A percentile compares a stretch with the other conserved stretches of the same genome.
Conservation (phyloP, 2,329 filamentous ascomycete species). For the Thielaviopsis ethacetica region DNA sequence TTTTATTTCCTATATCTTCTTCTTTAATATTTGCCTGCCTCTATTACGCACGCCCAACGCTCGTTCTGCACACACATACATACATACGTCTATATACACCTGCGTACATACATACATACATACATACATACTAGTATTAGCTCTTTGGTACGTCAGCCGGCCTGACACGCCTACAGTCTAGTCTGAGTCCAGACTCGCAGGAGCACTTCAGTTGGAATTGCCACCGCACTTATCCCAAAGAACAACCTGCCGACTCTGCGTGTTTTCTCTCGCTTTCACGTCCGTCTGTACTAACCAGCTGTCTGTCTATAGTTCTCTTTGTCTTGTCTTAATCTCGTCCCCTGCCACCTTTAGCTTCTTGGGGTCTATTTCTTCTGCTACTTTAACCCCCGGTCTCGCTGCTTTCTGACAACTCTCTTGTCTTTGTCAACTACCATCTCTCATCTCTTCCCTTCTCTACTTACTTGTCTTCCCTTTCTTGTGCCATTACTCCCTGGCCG, state of each 20-base stretch:
- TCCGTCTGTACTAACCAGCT: background rate
- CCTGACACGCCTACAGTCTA: too few relatives aligned
- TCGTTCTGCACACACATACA: too few relatives aligned
- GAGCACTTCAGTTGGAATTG: background rate
- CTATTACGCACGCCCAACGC: too few relatives aligned
- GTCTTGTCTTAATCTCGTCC: background rate
- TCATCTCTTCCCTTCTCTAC: background rate
- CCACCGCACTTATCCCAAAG: background rate
- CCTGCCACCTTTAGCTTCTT: background rate
- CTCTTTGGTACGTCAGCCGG: background rate
- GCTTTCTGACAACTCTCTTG: background rate
- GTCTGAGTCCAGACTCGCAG: background rate
- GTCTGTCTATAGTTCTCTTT: background rate
- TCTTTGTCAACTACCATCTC: background rate
- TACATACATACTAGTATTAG: background rate
- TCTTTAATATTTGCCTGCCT: background rate
- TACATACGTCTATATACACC: background rate
- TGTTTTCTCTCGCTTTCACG: background rate
- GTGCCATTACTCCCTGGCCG: background rate
- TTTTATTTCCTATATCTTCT: background rate
- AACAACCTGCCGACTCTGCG: background rate
- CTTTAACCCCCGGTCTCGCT: background rate
- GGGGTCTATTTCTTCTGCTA: background rate
- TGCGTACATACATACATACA: background rate
- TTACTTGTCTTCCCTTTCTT: background rate